Evolutionary conservation across 768 basidiomycete genomes (phyloP).

Genomic region (Boletus huronensis): DNA sequence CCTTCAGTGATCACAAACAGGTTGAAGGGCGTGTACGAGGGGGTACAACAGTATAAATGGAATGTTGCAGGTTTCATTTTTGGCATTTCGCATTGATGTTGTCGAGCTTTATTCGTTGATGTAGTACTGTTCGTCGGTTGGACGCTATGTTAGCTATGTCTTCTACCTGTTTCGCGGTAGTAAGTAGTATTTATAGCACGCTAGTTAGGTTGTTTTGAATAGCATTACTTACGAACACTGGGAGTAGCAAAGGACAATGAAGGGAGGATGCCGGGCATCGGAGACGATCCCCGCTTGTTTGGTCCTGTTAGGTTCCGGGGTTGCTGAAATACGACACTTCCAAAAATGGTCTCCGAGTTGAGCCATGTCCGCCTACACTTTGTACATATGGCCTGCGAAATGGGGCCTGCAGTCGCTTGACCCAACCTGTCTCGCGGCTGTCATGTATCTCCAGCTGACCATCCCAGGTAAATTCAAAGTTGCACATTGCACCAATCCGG

Average conservation of each 20-base stretch:
- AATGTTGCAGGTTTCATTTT: neutral
- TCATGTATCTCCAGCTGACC: constrained; percentile 64
- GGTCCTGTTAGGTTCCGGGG: constrained; percentile 16
- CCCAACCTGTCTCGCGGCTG: constrained; percentile 58
- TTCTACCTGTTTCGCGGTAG: neutral
- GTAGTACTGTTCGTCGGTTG: neutral
- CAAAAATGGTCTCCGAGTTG: neutral
- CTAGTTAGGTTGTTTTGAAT: neutral
- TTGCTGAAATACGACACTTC: constrained; percentile 1
- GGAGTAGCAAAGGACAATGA: neutral
- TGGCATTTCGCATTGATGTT: neutral
- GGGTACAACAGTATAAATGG: neutral
- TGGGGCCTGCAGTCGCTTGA: constrained; percentile 69
- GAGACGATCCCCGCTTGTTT: neutral
- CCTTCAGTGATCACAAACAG: too few relatives aligned
- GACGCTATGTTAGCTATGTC: neutral
- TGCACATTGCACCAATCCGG: constrained; percentile 61
- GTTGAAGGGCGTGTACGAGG: neutral
- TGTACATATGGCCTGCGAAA: constrained; percentile 69
- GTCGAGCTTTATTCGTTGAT: neutral
- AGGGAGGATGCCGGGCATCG: neutral
- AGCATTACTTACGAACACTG: neutral
- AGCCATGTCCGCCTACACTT: constrained; percentile 25
- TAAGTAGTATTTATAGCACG: neutral
- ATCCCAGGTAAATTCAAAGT: constrained; percentile 68